Percentiles rank a stretch among this genome's conserved stretches.
These are phyloP conservation scores for Bryum argenteum DNA, from an alignment of 225 moss, liverwort and hornwort species.

Conservation along the genomic window DNA sequence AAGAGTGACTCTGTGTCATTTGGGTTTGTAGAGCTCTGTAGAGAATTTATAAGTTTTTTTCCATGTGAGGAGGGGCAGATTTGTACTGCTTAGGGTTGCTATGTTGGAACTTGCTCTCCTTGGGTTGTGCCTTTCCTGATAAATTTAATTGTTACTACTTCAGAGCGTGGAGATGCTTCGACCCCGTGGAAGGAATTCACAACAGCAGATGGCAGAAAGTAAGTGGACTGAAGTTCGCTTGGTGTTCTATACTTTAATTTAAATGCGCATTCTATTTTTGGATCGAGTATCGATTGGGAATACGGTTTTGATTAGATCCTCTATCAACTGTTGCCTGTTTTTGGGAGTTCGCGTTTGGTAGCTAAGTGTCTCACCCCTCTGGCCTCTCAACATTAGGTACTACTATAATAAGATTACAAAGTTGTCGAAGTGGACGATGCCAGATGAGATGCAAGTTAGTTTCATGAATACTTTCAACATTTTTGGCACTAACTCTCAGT, in stretches of 20 bases:
- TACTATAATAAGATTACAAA: conserved; percentile 93
- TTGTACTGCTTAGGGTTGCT: background rate
- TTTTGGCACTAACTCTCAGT: background rate
- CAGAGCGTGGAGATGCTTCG: conserved; percentile 97
- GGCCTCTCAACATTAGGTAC: conserved; percentile 54
- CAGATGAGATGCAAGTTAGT: conserved; percentile 97
- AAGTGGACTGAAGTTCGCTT: conserved; percentile 29
- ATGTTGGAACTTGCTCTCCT: background rate
- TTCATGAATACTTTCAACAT: background rate
- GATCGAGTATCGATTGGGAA: background rate
- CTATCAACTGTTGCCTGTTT: background rate
- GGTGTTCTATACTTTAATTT: background rate
- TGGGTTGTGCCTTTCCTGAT: conserved; percentile 1
- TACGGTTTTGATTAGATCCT: background rate
- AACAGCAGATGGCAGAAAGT: conserved; percentile 94
- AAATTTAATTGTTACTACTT: background rate
- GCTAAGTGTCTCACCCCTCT: conserved; percentile 9
- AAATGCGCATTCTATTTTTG: background rate
- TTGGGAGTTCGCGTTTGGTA: background rate
- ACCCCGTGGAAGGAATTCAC: conserved; percentile 99
- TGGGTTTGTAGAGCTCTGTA: background rate
- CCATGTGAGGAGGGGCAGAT: background rate
- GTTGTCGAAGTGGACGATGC: conserved; percentile 98
- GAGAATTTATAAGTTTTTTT: background rate
- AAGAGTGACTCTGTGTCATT: background rate